These are phyloP conservation scores for Monosporascus sp. DNA, from an alignment of 2,329 filamentous ascomycete species.

Conservation along the genomic window DNA sequence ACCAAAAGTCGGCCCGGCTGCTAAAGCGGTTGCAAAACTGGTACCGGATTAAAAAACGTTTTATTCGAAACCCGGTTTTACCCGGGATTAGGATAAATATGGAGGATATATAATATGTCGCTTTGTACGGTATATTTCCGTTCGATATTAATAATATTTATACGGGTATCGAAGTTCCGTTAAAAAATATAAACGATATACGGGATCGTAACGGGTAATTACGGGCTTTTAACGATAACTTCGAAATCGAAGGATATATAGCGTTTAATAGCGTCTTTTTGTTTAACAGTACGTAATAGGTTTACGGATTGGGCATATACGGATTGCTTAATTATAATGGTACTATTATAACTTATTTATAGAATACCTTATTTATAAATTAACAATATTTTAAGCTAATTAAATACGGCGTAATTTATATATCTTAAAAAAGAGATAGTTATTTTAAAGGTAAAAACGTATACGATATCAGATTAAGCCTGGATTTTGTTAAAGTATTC, in stretches of 20 bases:
- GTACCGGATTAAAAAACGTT: too few species aligned
- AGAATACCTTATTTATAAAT: slow-evolving; percentile 2
- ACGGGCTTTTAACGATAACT: neutral
- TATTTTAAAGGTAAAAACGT: slow-evolving; percentile 10
- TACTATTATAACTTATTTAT: slow-evolving; percentile 6
- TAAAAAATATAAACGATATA: slow-evolving; percentile 8
- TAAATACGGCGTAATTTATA: slow-evolving; percentile 5
- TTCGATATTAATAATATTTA: slow-evolving; percentile 1
- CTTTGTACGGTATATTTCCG: slow-evolving; percentile 16
- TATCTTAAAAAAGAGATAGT: too few species aligned
- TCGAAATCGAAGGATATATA: slow-evolving; percentile 11
- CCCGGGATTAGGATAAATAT: too few species aligned
- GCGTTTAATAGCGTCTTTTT: slow-evolving; percentile 1
- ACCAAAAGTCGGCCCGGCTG: too few species aligned
- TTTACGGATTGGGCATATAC: neutral
- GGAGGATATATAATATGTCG: too few species aligned
- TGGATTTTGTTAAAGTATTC: slow-evolving; percentile 2
- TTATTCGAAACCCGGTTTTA: too few species aligned
- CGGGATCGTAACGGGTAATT: slow-evolving; percentile 7
- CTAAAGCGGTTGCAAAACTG: too few species aligned
- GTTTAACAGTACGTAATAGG: neutral
- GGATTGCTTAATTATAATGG: neutral
- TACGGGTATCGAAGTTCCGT: slow-evolving; percentile 10
- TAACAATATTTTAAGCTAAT: slow-evolving; percentile 5
- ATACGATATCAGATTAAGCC: neutral